Evolutionary conservation across 176 grass and related monocot species (phyloP), one percentile per base, ranked within the genome.

Genomic region (Triticum urartu): DNA sequence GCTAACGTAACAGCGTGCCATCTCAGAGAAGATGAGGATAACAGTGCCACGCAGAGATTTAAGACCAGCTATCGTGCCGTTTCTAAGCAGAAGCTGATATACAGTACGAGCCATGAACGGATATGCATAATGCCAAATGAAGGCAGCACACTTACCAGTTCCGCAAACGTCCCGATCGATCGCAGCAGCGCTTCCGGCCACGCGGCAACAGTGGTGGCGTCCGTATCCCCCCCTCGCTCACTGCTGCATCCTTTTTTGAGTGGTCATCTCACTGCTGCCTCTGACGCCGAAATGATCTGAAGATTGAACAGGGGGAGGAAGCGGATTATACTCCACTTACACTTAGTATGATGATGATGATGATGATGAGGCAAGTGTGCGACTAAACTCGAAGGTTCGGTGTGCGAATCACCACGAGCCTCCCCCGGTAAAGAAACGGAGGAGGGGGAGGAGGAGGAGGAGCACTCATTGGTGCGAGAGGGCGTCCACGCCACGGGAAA

Each of bases 401-500:
- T 38, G 77, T 12, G 81, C 22, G 7, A 66, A 75, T 80, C 36
- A 75, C 14, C 52, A 48, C 24, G 26, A 50, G 20, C 40, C 54
- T 9, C n/a, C 14, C 42, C 58, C 42, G 12, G 5, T 26, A 79
- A 87, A 76, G 47, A 68, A 84, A 9, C 79, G 9, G 63, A 6
- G 36, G 36, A 36, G 22, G 26, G 26, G 26, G 26, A 30, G 9
- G 5, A 11, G 36, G 14, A 17, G 48, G 47, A 15, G 13, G 4
- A 13, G 64, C 39, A 85, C 81, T 91, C 70, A 81, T 88, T 85
- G 86, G 70, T 47, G 40, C 61, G 28, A 2, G 86, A 77, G 68
- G 81, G 30, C 76, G 81, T 69, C 89, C 36, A 77, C 70, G 81
- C 48, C 81, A 80, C 84, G 75, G 86, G 68, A 15, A 88, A 91